Evolutionary conservation across 1,284 basidiomycete species (phyloP), one percentile per base, ranked within the genome.

Genomic region (Uromyces viciae-fabae): DNA sequence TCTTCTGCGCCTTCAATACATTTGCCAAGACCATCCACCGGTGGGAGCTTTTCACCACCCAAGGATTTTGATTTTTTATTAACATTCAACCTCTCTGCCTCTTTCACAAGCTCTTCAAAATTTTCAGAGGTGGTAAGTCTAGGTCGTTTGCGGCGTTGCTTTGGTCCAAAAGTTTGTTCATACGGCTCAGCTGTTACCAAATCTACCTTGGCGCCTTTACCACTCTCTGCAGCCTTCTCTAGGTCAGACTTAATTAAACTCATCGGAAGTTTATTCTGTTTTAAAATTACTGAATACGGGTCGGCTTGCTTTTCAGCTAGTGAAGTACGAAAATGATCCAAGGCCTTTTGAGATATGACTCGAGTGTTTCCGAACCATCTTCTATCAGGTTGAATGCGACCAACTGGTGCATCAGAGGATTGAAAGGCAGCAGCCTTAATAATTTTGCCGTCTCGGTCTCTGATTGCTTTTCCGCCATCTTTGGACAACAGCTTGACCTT

Each of bases 361-460:
- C 97, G 90, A 15, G 97, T 99, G 88, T 99, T 99, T 68, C 95
- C 95, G 84, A 98, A 98, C 95, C 95, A 97, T 84, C 94, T 87
- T 82, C 94, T 89, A 88, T 98, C 95, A 82, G 95, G 93, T 87
- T 95, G 93, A 42, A 97, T 93, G 81, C 94, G 88, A 25, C 95
- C 95, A 0, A 93, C 92, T 80, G 90, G 91, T 4, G 92, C 91
- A 86, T 96, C 94, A 83, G 91, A 91, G 87, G 95, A 94, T 87
- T 97, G 95, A 86, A 94, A 98, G 1, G 92, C 93, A 82, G 95
- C 95, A 71, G 93, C 94, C 87, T 95, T 89, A 83, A 93, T 90
- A 84, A 98, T 92, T 86, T 94, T 95, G 80, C 95, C 95, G 83
- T 94, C 92, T 84, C 90, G 90, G 87, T 96, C 93, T 68, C 94